Evolutionary conservation across 768 basidiomycete species (phyloP), one percentile per base, ranked within the genome.

Genomic region (Pulveroboletus frians): DNA sequence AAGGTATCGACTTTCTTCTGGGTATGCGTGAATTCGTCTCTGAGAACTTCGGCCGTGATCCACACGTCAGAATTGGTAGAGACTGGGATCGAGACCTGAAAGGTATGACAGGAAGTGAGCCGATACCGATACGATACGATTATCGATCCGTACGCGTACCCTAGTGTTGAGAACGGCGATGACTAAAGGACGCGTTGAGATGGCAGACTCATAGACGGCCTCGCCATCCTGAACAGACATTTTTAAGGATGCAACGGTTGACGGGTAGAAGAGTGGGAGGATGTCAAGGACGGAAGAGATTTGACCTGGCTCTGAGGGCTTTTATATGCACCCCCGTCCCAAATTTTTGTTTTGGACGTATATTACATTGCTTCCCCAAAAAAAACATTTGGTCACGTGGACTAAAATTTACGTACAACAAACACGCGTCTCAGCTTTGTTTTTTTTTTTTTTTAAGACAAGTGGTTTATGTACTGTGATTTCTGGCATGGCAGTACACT

Each of bases 21-120:
- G 47, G 76, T 68, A 68, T 90, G 80, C 48, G 76, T 70, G 66
- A 95, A 97, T 51, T 93, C 89, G 62, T 96, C 92, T 61, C 88
- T 77, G 49, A 95, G 80, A 62, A 93, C 83, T 72, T 95, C 92
- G 44, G 93, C 92, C 46, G 83, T 79, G 63, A 92, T 90, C 93
- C 94, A 96, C 69, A 91, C 82, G 68, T 92, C 83, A 56, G 74
- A 55, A 34, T 74, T 71, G n/a, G 88, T 83, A 39, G 91, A 84
- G 50, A 96, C 88, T 39, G 90, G 92, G 68, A 97, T 83, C 54
- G 88, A 85, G 53, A 95, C 69, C 90, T 92, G 55, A 13, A 57
- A 42, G 37, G 39, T 14, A 46, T 23, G 26, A 34, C 26, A 35
- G 39, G 39, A 30, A 20, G 36, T 56, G 46, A 54, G 40, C 31